These are phyloP conservation scores for Tetradesmus obliquus DNA, from an alignment of 139 green algal species.

Conservation along the genomic window DNA sequence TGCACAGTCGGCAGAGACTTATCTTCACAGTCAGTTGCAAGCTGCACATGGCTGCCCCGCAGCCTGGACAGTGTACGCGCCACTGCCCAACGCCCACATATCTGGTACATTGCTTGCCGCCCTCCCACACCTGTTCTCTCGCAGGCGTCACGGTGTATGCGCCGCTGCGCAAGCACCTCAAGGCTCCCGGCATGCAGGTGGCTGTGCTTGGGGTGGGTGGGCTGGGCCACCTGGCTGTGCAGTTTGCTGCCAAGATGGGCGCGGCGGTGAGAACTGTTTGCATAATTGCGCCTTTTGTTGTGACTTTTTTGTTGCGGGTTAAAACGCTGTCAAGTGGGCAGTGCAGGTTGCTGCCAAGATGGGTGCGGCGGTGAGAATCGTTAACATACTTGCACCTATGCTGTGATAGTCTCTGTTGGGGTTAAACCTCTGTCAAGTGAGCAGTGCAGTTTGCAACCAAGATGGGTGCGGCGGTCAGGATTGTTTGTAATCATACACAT, in stretches of 20 bases:
- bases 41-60: too few species aligned
- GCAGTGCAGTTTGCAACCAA: conserved; percentile 58
- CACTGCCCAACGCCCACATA: too few species aligned
- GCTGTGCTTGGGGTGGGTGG: conserved; percentile 66
- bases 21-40: too few species aligned
- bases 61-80: too few species aligned
- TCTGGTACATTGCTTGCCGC: too few species aligned
- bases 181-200: conserved; percentile 49
- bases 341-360: neutral
- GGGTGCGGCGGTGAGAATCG: neutral
- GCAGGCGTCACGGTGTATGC: conserved; percentile 35
- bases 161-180: conserved; percentile 39
- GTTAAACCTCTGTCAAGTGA: too few species aligned
- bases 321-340: too few species aligned
- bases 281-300: neutral
- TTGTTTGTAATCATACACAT: neutral
- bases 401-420: too few species aligned
- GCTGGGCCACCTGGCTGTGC: conserved; percentile 65
- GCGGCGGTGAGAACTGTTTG: neutral
- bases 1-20: too few species aligned
- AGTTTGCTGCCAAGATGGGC: conserved; percentile 56
- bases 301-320: neutral
- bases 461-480: conserved; percentile 38
- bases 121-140: too few species aligned
- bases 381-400: too few species aligned